Evolutionary conservation across 2,329 filamentous ascomycete species (phyloP), one percentile per base, ranked within the genome.

Genomic region (Clarireedia homoeocarpa): DNA sequence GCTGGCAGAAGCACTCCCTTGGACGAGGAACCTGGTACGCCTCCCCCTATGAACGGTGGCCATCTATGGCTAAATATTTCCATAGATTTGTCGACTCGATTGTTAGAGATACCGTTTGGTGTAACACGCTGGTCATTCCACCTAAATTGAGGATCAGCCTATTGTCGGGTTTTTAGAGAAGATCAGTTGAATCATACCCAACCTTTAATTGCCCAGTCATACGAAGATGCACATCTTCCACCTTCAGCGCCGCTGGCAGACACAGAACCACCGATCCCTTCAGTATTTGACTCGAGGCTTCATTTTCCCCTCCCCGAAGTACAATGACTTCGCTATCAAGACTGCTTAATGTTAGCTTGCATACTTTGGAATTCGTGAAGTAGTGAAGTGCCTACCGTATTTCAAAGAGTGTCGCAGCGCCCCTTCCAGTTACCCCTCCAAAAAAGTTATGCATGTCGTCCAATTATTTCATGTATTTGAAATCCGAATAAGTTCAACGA

Each of bases 271-370:
- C 73, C 24, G 81, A 82, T 48, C 89, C 89, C 66, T 85, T 88
- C 62, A 94, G 73, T 53, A 88, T 72, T 65, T 89, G 87, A 59
- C 86, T 88, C 45, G 86, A 81, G 48, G 88, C 86, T 68, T 92
- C 89, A 68, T 87, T 78, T 56, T 89, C 84, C 63, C 75, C 79
- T 58, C 89, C 89, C 53, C 88, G 84, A 61, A 94, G 86, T 30
- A 92, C 84, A 58, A 92, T 82, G 56, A 91, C 88, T 65, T 89
- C 85, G 66, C 86, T 85, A 52, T 91, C 86, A 58, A 91, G 79
- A 52, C 88, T 91, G 65, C 54, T 15, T 51, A 14, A 24, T 23
- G n/a, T 59, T 30, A 59, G 47, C 20, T 44, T 9, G 20, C 30
- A 45, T 63, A 50, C 59, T 59, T 45, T 53, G 24, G 42, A 9